phyloP scores from a whole-genome alignment of 257 asterid genomes.

The Marsdenia floribunda region DNA sequence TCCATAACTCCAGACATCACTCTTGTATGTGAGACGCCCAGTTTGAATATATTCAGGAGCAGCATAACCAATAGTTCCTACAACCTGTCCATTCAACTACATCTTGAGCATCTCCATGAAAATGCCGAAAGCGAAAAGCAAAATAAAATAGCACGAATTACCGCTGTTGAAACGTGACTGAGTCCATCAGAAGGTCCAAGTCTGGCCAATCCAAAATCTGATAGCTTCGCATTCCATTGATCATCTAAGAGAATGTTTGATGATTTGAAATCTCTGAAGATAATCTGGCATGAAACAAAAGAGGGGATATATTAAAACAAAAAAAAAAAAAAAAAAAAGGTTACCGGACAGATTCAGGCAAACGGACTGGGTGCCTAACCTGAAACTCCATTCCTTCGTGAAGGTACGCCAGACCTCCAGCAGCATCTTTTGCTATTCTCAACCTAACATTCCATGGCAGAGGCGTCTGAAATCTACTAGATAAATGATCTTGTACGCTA shows the following conservation, averaged over 20 bases:
- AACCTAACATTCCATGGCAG: conserved; percentile 72
- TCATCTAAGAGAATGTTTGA: conserved; percentile 87
- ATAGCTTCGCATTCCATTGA: conserved; percentile 81
- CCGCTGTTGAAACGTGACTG: conserved; percentile 88
- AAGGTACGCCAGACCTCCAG: conserved; percentile 74
- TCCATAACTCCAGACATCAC: conserved; percentile 95
- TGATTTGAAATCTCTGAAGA: conserved; percentile 87
- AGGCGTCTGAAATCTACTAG: conserved; percentile 54
- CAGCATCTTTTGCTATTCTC: conserved; percentile 71
- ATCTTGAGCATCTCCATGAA: too few species aligned
- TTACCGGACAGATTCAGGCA: neutral
- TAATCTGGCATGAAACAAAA: conserved; percentile 50
- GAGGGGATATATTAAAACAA: too few species aligned
- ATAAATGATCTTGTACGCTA: conserved; percentile 75
- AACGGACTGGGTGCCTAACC: conserved; percentile 32
- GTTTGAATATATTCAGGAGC: conserved; percentile 93
- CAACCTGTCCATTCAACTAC: conserved; percentile 41
- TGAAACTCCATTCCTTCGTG: conserved; percentile 95
- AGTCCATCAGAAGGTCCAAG: conserved; percentile 80
- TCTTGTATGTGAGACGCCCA: conserved; percentile 80
- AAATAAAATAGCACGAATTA: conserved; percentile 14
- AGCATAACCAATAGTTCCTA: conserved; percentile 93
- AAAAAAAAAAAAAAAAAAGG: conserved; percentile 1
- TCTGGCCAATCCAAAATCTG: conserved; percentile 83
- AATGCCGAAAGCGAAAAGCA: too few species aligned